Percentiles rank a stretch among this genome's conserved stretches.
Conservation (phyloP, 2,329 filamentous ascomycete species). For the Diaporthe helianthi region DNA sequence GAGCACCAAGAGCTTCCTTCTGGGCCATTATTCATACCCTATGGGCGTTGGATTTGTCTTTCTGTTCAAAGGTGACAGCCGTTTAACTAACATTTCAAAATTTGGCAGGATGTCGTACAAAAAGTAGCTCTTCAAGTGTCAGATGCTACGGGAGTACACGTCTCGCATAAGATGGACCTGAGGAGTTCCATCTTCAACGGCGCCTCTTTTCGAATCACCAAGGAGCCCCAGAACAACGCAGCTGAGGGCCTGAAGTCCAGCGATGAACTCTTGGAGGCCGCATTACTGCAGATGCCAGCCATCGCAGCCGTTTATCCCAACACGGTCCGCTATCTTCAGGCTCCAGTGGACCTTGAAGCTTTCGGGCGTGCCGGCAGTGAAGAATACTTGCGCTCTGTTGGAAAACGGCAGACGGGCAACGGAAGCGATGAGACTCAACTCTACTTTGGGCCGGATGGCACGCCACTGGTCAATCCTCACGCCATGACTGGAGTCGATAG, state of each 20-base stretch:
- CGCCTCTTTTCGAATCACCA: slow-evolving; percentile 15
- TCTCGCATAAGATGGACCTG: slow-evolving; percentile 27
- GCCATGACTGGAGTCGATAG: slow-evolving; percentile 5
- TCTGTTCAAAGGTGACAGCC: background rate
- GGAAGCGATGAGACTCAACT: slow-evolving; percentile 6
- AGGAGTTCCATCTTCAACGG: slow-evolving; percentile 20
- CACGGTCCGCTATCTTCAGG: slow-evolving; percentile 16
- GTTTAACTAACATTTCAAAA: background rate
- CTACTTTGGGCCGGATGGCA: slow-evolving; percentile 11
- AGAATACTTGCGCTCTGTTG: background rate
- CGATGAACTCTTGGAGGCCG: slow-evolving; percentile 16
- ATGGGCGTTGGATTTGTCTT: background rate
- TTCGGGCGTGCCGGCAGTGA: background rate
- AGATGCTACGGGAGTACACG: slow-evolving; percentile 3
- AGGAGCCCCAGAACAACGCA: background rate
- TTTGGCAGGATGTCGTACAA: slow-evolving; percentile 3
- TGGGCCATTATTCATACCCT: too few species aligned
- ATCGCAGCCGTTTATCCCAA: slow-evolving; percentile 28
- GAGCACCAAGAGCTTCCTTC: background rate
- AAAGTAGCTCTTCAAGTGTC: slow-evolving; percentile 8
- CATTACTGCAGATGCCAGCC: slow-evolving; percentile 16
- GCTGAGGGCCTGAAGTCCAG: background rate
- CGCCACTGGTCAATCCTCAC: slow-evolving; percentile 4
- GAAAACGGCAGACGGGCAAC: background rate
- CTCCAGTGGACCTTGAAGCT: background rate